Evolutionary conservation across 768 basidiomycete species (phyloP), one percentile per base, ranked within the genome.

Genomic region (Podaxis rugospora): DNA sequence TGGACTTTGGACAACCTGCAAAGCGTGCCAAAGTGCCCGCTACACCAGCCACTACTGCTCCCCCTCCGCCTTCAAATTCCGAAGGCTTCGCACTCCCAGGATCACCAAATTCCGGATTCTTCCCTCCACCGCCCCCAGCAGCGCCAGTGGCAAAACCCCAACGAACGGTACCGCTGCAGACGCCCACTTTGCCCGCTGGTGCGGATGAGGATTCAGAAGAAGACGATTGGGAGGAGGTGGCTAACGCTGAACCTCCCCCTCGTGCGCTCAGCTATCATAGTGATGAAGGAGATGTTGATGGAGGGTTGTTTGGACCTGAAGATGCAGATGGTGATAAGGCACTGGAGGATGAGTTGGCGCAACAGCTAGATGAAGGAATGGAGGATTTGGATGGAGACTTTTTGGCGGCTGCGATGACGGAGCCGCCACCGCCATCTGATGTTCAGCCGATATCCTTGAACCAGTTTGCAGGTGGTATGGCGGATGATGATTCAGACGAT

Each of bases 171-270:
- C 21, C 51, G 5, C 36, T 27, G 32, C 25, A 27, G 18, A 39
- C 46, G 32, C 51, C 61, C 21, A 18, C 56, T 32, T 5, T 49
- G 32, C 28, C 47, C 54, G 46, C 44, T 13, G 62, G 10, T 14
- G 56, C 40, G 18, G 53, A 27, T 21, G 63, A 61, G 37, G 63
- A 63, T 9, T 66, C 65, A 6, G 65, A 66, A 28, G 63, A 62
- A 16, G 64, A 60, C 25, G 61, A 62, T 1, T 66, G 65, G 65
- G 63, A 64, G 18, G 63, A 66, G 52, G 61, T 66, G 6, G 23
- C 58, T 4, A 53, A 54, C n/a, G 57, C 49, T 28, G 46, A 57
- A 21, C 51, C 32, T 23, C 27, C 49, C 23, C 36, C 52, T 36
- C 59, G 52, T 23, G 59, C 51, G 13, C 27, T 54, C 14, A 60